Evolutionary conservation across 2,329 filamentous ascomycete genomes (phyloP).

Genomic region (Aphanoascus verrucosus): DNA sequence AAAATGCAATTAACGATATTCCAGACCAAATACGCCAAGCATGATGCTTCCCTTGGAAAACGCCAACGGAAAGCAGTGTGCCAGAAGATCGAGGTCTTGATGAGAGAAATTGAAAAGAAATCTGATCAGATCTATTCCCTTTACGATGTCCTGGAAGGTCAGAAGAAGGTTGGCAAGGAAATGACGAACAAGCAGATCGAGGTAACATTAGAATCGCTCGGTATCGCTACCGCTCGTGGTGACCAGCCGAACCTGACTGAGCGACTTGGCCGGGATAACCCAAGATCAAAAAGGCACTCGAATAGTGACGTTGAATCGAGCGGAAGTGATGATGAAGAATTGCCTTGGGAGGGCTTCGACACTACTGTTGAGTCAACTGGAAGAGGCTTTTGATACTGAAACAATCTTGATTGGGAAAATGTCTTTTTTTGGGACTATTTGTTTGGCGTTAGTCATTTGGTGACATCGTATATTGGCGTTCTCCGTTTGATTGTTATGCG

Average conservation of each 20-base stretch:
- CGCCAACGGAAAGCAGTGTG: conserved; percentile 53
- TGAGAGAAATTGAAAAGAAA: conserved; percentile 58
- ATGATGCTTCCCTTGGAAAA: conserved; percentile 56
- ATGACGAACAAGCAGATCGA: conserved; percentile 55
- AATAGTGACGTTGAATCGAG: conserved; percentile 2
- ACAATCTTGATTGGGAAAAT: neutral
- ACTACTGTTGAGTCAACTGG: conserved; percentile 22
- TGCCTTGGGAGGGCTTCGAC: conserved; percentile 37
- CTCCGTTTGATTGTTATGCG: neutral
- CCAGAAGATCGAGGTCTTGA: conserved; percentile 50
- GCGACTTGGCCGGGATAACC: conserved; percentile 1
- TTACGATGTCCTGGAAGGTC: conserved; percentile 73
- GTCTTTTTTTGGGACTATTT: too few species aligned
- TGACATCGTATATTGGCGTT: neutral
- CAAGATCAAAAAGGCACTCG: conserved; percentile 18
- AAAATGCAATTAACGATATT: conserved; percentile 56
- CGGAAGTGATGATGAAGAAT: conserved; percentile 26
- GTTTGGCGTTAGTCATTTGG: too few species aligned
- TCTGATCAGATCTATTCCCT: conserved; percentile 70
- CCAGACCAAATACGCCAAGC: conserved; percentile 52
- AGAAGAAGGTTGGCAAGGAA: conserved; percentile 54
- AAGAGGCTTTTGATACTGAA: neutral
- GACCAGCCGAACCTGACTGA: conserved; percentile 8
- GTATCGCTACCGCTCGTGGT: conserved; percentile 23
- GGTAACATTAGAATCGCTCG: conserved; percentile 46